Conservation (phyloP, 129 eudicot genomes). For the Daucus carota region DH1_v3.0 NC_030381.2:26961501-26962000, state of each 20-base stretch:
- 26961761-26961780: constrained; percentile 15
- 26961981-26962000: constrained; percentile 16
- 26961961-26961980: constrained; percentile 20
- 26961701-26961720: constrained; percentile 17
- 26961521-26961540: constrained; percentile 10
- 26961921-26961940: constrained; percentile 27
- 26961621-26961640: neutral
- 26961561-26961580: constrained; percentile 10
- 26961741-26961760: constrained; percentile 22
- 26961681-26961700: constrained; percentile 25
- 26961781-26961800: constrained; percentile 17
- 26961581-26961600: constrained; percentile 16
- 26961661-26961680: constrained; percentile 20
- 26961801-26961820: constrained; percentile 17
- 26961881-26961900: constrained; percentile 17
- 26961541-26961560: constrained; percentile 11
- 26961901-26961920: constrained; percentile 13
- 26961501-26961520: constrained; percentile 12
- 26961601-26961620: constrained; percentile 16
- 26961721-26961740: constrained; percentile 25
- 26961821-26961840: constrained; percentile 29
- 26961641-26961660: constrained; percentile 16
- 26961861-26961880: constrained; percentile 20
- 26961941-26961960: constrained; percentile 19
- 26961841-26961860: constrained; percentile 18